A percentile compares a stretch with the other conserved stretches of the same genome.
These are phyloP conservation scores for Niebla homalea DNA, from an alignment of 495 filamentous ascomycete species.

Conservation along the genomic window DNA sequence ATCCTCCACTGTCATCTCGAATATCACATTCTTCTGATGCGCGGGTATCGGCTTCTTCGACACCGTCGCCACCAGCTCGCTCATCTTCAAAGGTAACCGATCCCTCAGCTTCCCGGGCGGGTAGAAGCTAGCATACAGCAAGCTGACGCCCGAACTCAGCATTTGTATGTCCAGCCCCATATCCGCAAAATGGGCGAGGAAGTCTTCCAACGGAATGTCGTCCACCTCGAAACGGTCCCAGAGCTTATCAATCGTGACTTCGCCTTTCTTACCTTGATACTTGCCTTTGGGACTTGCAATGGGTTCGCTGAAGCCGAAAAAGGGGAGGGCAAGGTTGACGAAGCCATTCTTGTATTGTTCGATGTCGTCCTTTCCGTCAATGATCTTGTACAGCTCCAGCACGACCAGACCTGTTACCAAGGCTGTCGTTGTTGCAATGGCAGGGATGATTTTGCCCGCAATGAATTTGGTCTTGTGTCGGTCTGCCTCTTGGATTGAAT, in stretches of 20 bases:
- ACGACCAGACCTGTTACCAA: constrained; percentile 88
- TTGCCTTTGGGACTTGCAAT: constrained; percentile 83
- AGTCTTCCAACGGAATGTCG: constrained; percentile 70
- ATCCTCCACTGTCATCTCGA: constrained; percentile 92
- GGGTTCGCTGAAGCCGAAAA: constrained; percentile 96
- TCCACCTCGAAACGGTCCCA: constrained; percentile 96
- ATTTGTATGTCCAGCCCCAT: constrained; percentile 77
- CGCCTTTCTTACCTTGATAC: constrained; percentile 58
- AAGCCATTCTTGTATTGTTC: constrained; percentile 99
- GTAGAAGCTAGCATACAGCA: constrained; percentile 95
- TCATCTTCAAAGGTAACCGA: constrained; percentile 57
- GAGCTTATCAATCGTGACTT: constrained; percentile 82
- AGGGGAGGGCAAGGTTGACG: constrained; percentile 89
- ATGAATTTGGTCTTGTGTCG: constrained; percentile 98
- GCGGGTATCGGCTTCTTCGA: constrained; percentile 83
- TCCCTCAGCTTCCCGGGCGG: constrained; percentile 81
- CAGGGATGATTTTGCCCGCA: constrained; percentile 98
- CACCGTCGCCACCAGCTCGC: constrained; percentile 73
- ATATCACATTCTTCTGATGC: constrained; percentile 90
- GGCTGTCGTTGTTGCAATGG: constrained; percentile 94
- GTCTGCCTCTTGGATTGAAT: constrained; percentile 84
- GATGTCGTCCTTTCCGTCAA: constrained; percentile 87
- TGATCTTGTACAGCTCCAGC: constrained; percentile 89
- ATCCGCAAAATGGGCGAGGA: constrained; percentile 65
- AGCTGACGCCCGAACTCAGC: constrained; percentile 89